Conservation (phyloP, 768 basidiomycete species). For the Calocybe cyanea region DNA sequence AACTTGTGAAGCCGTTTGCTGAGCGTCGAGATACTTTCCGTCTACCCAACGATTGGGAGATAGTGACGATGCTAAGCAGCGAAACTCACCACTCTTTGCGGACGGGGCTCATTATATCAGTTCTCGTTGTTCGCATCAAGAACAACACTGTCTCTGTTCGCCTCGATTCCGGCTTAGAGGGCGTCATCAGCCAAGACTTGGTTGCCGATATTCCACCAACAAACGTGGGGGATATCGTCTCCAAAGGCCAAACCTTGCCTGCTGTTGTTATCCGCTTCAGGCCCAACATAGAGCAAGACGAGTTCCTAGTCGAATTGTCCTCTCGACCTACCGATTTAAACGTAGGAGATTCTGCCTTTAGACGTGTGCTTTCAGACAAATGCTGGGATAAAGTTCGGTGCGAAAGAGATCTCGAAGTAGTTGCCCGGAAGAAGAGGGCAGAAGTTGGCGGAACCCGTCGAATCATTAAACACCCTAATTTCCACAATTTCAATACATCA, state of each 20-base stretch:
- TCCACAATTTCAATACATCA: conserved; percentile 88
- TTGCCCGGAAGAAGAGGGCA: conserved; percentile 79
- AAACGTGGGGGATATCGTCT: conserved; percentile 46
- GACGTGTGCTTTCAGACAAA: conserved; percentile 56
- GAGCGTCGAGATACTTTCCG: conserved; percentile 70
- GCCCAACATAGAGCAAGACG: conserved; percentile 54
- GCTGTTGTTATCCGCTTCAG: conserved; percentile 76
- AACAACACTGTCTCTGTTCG: conserved; percentile 55
- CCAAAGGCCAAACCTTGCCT: conserved; percentile 76
- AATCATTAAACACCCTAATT: conserved; percentile 96
- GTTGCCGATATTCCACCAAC: conserved; percentile 46
- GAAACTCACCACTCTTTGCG: conserved; percentile 80
- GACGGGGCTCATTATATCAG: conserved; percentile 79
- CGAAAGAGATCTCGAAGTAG: conserved; percentile 66
- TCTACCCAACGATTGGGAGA: conserved; percentile 68
- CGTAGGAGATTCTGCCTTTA: conserved; percentile 60
- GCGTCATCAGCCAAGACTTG: conserved; percentile 59
- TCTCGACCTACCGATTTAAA: conserved; percentile 58
- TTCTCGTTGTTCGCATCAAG: conserved; percentile 57
- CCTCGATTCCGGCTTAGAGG: conserved; percentile 94
- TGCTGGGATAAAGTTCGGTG: conserved; percentile 63
- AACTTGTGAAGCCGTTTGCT: conserved; percentile 75
- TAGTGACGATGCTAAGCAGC: conserved; percentile 93
- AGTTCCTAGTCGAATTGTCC: conserved; percentile 73
- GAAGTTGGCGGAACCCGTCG: conserved; percentile 77